phyloP scores from a whole-genome alignment of 179 eudicot species.

The Corrigiola litoralis region DNA sequence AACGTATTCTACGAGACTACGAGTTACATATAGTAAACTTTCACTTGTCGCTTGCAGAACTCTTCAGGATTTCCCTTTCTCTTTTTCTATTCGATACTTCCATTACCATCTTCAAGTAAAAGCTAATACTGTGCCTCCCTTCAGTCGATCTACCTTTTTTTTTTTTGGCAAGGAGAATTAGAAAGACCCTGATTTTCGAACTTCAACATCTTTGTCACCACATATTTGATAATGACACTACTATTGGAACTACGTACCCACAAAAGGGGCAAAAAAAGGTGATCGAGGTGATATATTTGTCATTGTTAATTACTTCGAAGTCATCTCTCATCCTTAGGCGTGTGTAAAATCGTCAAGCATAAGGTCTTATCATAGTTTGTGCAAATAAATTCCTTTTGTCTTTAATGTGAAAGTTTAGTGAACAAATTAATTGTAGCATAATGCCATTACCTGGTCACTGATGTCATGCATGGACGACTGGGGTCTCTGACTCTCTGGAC shows the following conservation, averaged over 20 bases:
- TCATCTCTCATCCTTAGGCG: neutral
- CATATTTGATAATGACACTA: constrained; percentile 25
- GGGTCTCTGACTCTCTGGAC: too few species aligned
- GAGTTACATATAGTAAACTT: too few species aligned
- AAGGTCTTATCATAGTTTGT: neutral
- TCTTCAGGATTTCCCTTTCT: too few species aligned
- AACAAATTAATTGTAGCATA: neutral
- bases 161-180: too few species aligned
- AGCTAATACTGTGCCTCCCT: too few species aligned
- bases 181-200: too few species aligned
- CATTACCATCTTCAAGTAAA: too few species aligned
- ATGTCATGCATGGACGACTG: constrained; percentile 2
- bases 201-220: neutral
- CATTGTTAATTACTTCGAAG: neutral
- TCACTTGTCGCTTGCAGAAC: too few species aligned
- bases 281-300: constrained; percentile 6
- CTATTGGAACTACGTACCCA: too few species aligned
- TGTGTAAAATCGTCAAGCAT: neutral
- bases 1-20: too few species aligned
- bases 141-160: too few species aligned
- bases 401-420: neutral
- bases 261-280: constrained; percentile 7
- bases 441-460: neutral
- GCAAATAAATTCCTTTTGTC: neutral
- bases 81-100: too few species aligned